A percentile compares a stretch with the other conserved stretches of the same genome.
Evolutionary conservation across 768 basidiomycete genomes (phyloP).

Genomic region (Tricholoma matsutake): DNA sequence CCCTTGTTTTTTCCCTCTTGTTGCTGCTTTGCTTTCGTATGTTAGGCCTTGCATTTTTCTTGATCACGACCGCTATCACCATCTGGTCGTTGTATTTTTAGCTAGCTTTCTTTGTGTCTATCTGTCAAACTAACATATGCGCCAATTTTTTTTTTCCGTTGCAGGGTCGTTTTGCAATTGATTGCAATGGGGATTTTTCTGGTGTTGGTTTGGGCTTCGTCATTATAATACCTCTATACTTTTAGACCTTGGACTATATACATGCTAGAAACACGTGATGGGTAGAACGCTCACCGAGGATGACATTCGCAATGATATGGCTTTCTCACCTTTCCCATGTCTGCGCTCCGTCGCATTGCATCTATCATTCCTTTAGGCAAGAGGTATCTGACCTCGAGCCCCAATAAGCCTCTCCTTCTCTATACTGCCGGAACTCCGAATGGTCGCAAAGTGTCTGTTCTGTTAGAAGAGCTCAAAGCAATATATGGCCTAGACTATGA

Average conservation of each 20-base stretch:
- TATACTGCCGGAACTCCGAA: conserved; percentile 55
- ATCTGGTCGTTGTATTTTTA: background rate
- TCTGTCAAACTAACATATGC: background rate
- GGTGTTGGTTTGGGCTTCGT: background rate
- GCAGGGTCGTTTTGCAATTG: background rate
- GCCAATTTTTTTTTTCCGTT: background rate
- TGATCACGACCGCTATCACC: background rate
- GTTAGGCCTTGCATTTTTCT: background rate
- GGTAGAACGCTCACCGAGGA: no score
- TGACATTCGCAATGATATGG: no score
- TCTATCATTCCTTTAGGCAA: conserved; percentile 3
- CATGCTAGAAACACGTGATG: background rate
- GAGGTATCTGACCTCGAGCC: conserved; percentile 10
- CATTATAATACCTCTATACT: background rate
- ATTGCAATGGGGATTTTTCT: background rate
- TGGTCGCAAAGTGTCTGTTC: conserved; percentile 47
- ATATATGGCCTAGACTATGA: conserved; percentile 37
- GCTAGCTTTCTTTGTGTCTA: background rate
- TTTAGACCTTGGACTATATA: background rate
- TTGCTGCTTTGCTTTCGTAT: conserved; percentile 1
- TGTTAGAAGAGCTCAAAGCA: conserved; percentile 56
- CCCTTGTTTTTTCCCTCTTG: background rate
- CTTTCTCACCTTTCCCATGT: no score
- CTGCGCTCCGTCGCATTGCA: background rate
- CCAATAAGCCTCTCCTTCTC: conserved; percentile 27